Evolutionary conservation across 169 alveolate species (phyloP), one percentile per base, ranked within the genome.

Genomic region (Plasmodium ovale): DNA sequence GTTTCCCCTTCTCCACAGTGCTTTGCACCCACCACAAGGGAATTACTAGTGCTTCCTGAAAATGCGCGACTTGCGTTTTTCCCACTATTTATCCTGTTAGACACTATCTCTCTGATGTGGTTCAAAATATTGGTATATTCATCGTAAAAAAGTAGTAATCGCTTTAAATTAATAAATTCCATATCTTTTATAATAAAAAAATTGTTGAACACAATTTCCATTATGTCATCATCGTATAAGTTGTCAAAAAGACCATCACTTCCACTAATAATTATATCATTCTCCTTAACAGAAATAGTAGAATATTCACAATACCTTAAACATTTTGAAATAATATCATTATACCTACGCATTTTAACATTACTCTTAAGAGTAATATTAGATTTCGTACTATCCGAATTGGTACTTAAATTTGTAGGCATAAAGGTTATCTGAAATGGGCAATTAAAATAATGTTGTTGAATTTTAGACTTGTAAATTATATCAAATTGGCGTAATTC

Each of bases 401-500:
- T 16, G 21, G 35, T 25, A 10, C 35, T 69, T n/a, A 82, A 19
- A 19, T 68, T 68, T 49, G 72, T 23, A 29, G 84, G 84, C 84
- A 67, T 82, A 71, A 51, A 82, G 1, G 82, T 82, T 49, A 68
- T 82, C 42, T 82, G 90, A 58, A 51, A 82, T n/a, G 90, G 90
- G 16, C 90, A 82, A 67, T 82, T 82, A 42, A 82, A 82, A 82
- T 82, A 82, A 67, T 82, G 90, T 42, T 82, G 90, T 42, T 82
- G 90, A n/a, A 82, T 70, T 82, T 82, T 82, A 2, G 90, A 82
- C 54, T 82, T 82, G 35, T 65, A 68, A 67, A 82, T 67, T 42
- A 82, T 82, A 68, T 82, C 84, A 25, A 82, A 82, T 27, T 21
- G 31, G 3, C 49, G 21, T 29, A 25, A 31, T 21, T 67, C 72